phyloP scores from a whole-genome alignment of 1,284 basidiomycete genomes.

The Cryptococcus neoformans region DNA sequence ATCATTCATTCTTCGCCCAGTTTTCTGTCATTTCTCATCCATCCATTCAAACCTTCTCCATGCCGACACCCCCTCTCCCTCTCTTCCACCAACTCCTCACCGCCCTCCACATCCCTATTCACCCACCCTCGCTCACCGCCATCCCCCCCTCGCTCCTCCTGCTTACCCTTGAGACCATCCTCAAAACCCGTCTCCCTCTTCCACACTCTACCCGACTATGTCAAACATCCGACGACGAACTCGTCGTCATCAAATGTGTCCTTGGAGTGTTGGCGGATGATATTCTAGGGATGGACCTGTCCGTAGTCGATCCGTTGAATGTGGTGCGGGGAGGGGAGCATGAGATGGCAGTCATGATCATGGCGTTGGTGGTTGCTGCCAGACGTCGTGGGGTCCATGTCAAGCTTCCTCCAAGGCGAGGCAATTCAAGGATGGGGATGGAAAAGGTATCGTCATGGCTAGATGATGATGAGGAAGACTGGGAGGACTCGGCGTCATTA shows the following conservation, averaged over 20 bases:
- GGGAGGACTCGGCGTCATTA: too few species aligned
- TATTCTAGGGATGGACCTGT: too few species aligned
- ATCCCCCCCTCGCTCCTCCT: slow-evolving; percentile 31
- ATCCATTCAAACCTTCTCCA: slow-evolving; percentile 1
- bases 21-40: not conserved
- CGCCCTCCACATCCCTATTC: slow-evolving; percentile 20
- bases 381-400: too few species aligned
- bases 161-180: slow-evolving; percentile 22
- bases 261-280: slow-evolving; percentile 31
- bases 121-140: slow-evolving; percentile 13
- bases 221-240: slow-evolving; percentile 13
- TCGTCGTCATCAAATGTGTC: slow-evolving; percentile 25
- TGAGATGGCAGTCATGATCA: too few species aligned
- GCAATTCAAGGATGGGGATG: too few species aligned
- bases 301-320: too few species aligned
- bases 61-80: slow-evolving; percentile 27
- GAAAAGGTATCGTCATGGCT: too few species aligned
- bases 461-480: too few species aligned
- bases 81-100: slow-evolving; percentile 25
- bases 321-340: too few species aligned
- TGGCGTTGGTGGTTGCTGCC: too few species aligned
- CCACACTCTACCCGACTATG: slow-evolving; percentile 12
- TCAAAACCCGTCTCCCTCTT: slow-evolving; percentile 14
- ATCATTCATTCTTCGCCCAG: not conserved
- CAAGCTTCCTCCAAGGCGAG: too few species aligned